These are phyloP conservation scores for Calvatia gigantea DNA, from an alignment of 768 basidiomycete species.

Conservation along the genomic window DNA sequence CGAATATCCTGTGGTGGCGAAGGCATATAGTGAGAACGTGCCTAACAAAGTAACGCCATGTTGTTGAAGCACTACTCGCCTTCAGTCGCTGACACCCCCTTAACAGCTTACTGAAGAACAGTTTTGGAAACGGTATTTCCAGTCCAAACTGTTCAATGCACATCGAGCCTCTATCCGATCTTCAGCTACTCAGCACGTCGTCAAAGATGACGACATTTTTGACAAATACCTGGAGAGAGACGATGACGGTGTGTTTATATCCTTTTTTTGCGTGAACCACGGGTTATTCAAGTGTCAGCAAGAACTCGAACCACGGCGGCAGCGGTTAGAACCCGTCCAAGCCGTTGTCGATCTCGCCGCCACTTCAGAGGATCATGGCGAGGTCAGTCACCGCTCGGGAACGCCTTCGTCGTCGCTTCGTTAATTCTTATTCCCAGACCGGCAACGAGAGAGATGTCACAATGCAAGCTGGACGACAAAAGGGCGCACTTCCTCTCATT, in stretches of 20 bases:
- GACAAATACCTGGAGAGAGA: slow-evolving; percentile 96
- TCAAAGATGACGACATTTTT: slow-evolving; percentile 90
- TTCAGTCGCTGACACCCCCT: slow-evolving; percentile 4
- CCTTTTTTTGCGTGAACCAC: background rate
- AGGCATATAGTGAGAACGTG: slow-evolving; percentile 90
- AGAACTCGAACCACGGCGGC: slow-evolving; percentile 79
- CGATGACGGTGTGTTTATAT: slow-evolving; percentile 71
- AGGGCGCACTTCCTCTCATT: slow-evolving; percentile 86
- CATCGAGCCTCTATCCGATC: slow-evolving; percentile 92
- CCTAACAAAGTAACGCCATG: slow-evolving; percentile 62
- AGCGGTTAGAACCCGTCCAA: slow-evolving; percentile 64
- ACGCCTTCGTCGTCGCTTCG: background rate
- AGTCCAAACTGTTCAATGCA: slow-evolving; percentile 91
- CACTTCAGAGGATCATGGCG: slow-evolving; percentile 86
- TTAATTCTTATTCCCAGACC: slow-evolving; percentile 45
- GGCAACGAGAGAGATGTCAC: slow-evolving; percentile 89
- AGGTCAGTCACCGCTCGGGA: slow-evolving; percentile 42
- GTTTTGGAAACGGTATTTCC: slow-evolving; percentile 98
- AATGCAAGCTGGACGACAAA: slow-evolving; percentile 92
- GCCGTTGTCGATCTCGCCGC: slow-evolving; percentile 83
- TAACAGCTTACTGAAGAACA: slow-evolving; percentile 80
- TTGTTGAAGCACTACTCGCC: slow-evolving; percentile 12
- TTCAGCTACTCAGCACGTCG: slow-evolving; percentile 77
- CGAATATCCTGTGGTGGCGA: slow-evolving; percentile 92
- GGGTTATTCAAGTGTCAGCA: slow-evolving; percentile 8